Evolutionary conservation across 2,329 filamentous ascomycete genomes (phyloP), one percentile per base, ranked within the genome.

Genomic region (Aspergillus sp.): DNA sequence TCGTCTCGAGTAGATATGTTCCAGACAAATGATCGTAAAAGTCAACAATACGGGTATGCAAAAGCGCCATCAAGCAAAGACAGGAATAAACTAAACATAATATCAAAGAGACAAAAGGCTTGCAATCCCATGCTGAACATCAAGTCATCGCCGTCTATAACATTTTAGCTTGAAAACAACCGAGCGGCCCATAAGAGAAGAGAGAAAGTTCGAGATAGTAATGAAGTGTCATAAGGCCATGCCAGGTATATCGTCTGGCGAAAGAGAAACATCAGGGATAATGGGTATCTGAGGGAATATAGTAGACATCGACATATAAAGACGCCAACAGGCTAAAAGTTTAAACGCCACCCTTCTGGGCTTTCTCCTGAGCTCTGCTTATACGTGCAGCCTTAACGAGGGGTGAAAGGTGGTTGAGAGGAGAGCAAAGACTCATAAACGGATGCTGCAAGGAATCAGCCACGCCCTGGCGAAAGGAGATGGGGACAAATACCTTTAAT

Each of bases 351-450:
- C 74, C 87, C 74, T 90, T 90, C 63, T 87, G 84, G 59, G 87
- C 87, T 77, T 90, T 91, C 77, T 98, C 93, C 69, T 93, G 89
- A 25, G 90, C 90, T 73, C 93, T 85, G 63, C 92, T 92, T 72
- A 91, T 87, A 64, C 93, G 85, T 48, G 93, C 93, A 43, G 92
- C 90, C 69, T 88, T 86, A 52, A 98, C 93, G 58, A 98, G 83
- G 9, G 93, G 93, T 25, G 93, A 89, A 55, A 98, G 82, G 59
- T 92, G 91, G 55, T 82, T 82, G 15, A 93, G 76, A 58, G 90
- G 89, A 56, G 90, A 86, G 67, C 90, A 92, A 62, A 82, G 75
- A 69, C 87, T 87, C 88, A 93, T 91, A 73, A 93, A 93, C 14
- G 90, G 87, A 69, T 93, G 90, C 90, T 93, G 17, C 14, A 35